Conservation (phyloP, 83 land plant genomes). For the Diphasiastrum complanatum region DNA sequence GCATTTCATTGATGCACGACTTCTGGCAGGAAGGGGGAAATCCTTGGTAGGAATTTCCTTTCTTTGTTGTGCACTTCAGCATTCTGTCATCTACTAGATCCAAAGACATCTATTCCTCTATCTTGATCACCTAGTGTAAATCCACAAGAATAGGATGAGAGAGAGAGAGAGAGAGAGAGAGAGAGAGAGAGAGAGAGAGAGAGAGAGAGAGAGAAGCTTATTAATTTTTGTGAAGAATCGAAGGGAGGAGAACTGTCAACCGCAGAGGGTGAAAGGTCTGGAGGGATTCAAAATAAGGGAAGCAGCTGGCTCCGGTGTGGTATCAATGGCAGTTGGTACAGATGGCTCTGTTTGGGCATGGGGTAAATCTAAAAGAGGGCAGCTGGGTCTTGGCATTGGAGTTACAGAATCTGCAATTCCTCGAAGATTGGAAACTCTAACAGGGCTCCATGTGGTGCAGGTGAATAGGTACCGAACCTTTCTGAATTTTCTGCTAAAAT, state of each 20-base stretch:
- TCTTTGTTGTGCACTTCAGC: too few relatives aligned
- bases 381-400: slow-evolving; percentile 78
- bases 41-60: too few relatives aligned
- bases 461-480: slow-evolving; percentile 35
- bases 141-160: too few relatives aligned
- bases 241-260: slow-evolving; percentile 67
- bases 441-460: slow-evolving; percentile 62
- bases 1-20: too few relatives aligned
- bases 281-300: slow-evolving; percentile 45
- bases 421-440: slow-evolving; percentile 51
- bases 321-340: slow-evolving; percentile 65
- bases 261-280: slow-evolving; percentile 63
- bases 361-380: slow-evolving; percentile 94
- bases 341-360: slow-evolving; percentile 93
- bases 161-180: too few relatives aligned
- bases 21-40: too few relatives aligned
- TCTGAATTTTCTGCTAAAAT: background rate
- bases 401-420: slow-evolving; percentile 52
- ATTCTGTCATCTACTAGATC: too few relatives aligned
- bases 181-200: too few relatives aligned
- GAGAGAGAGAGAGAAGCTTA: too few relatives aligned
- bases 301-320: slow-evolving; percentile 90
- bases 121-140: too few relatives aligned
- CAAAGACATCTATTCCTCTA: too few relatives aligned
- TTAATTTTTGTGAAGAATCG: background rate